These are phyloP conservation scores for Blastobotrys buckinghamii DNA, from an alignment of 1,139 yeast genomes.

Conservation along the genomic window DNA sequence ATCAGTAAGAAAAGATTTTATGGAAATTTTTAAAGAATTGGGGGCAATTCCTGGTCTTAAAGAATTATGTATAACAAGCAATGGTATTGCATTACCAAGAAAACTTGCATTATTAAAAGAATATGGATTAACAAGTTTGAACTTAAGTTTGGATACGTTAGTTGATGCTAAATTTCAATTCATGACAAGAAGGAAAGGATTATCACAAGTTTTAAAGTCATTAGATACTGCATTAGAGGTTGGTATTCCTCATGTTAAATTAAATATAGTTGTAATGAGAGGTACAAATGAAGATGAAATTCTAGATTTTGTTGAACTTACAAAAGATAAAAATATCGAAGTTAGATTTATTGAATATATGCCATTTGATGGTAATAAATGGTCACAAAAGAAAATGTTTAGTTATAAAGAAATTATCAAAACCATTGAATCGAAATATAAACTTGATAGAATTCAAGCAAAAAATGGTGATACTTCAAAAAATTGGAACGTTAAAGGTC, in stretches of 20 bases:
- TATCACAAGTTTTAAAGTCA: slow-evolving; percentile 39
- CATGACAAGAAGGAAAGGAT: slow-evolving; percentile 45
- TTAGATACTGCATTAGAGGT: slow-evolving; percentile 39
- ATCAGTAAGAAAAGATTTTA: slow-evolving; percentile 44
- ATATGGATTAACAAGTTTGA: slow-evolving; percentile 42
- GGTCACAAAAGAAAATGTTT: slow-evolving; percentile 41
- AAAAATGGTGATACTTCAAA: slow-evolving; percentile 45
- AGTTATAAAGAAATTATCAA: slow-evolving; percentile 39
- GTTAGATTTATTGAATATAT: slow-evolving; percentile 49
- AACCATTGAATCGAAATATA: slow-evolving; percentile 28
- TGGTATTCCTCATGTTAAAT: slow-evolving; percentile 41
- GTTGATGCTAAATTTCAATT: slow-evolving; percentile 44
- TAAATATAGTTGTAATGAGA: slow-evolving; percentile 45
- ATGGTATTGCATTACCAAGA: slow-evolving; percentile 44
- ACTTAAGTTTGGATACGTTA: slow-evolving; percentile 44
- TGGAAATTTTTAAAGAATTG: slow-evolving; percentile 37
- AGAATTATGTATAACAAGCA: slow-evolving; percentile 45
- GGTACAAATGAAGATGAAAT: slow-evolving; percentile 48
- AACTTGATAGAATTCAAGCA: slow-evolving; percentile 23
- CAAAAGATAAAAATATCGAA: slow-evolving; percentile 37
- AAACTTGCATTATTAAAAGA: slow-evolving; percentile 38
- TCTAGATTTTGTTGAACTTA: slow-evolving; percentile 39
- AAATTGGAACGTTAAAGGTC: slow-evolving; percentile 37
- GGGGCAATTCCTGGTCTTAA: slow-evolving; percentile 37
- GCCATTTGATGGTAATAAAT: slow-evolving; percentile 51